A percentile compares a stretch with the other conserved stretches of the same genome.
These are phyloP conservation scores for Raddia guianensis DNA, from an alignment of 176 grass and related monocot genomes.

Conservation along the genomic window DNA sequence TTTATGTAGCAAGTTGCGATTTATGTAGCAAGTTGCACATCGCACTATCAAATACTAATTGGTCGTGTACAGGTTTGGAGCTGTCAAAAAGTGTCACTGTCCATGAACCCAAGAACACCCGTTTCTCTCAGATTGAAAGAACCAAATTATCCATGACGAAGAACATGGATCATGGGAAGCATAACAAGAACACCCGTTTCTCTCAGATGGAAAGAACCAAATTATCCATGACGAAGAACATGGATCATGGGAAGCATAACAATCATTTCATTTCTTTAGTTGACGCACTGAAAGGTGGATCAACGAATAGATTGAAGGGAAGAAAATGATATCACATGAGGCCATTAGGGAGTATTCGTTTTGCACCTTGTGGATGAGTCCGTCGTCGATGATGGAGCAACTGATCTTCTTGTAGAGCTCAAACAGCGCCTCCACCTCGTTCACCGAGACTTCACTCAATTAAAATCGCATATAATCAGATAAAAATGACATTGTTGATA, in stretches of 20 bases:
- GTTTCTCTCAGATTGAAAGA: not conserved
- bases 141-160: not conserved
- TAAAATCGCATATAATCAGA: slow-evolving; percentile 4
- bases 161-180: not conserved
- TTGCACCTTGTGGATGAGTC: slow-evolving; percentile 82
- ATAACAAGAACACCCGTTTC: not conserved
- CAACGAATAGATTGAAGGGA: not conserved
- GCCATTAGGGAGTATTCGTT: not conserved
- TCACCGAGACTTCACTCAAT: slow-evolving; percentile 62
- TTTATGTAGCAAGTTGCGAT: slow-evolving; percentile 28
- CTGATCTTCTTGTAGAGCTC: slow-evolving; percentile 92
- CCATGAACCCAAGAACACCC: not conserved
- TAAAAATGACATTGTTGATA: slow-evolving; percentile 22
- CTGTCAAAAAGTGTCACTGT: not conserved
- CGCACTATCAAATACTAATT: not conserved
- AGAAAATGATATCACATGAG: not conserved
- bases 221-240: not conserved
- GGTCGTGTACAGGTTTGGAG: not conserved
- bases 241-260: not conserved
- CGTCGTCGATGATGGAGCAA: slow-evolving; percentile 78
- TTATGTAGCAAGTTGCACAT: slow-evolving; percentile 9
- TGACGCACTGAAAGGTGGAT: not conserved
- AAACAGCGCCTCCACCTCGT: slow-evolving; percentile 81
- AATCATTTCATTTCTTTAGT: not conserved
- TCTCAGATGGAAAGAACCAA: not conserved